Evolutionary conservation across 192 early-diverging fungal species (phyloP).

Genomic region (Rhizophagus sp.): DNA sequence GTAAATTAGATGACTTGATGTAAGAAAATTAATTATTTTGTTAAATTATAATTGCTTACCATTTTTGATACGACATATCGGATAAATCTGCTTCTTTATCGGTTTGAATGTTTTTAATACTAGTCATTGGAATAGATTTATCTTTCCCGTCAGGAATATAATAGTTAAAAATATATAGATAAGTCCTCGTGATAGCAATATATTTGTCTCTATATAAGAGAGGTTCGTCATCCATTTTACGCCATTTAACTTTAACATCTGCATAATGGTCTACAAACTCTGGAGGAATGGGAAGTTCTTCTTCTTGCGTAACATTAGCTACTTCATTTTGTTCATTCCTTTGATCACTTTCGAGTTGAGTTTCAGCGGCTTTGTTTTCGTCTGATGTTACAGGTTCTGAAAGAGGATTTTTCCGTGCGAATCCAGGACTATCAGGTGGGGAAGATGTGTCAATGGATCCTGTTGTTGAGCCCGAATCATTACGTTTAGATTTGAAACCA

Average conservation of each 20-base stretch:
- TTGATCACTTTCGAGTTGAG: neutral
- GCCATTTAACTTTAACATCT: neutral
- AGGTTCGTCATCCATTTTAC: slow-evolving; percentile 15
- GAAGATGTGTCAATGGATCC: neutral
- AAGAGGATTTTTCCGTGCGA: neutral
- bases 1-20: neutral
- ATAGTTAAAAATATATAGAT: slow-evolving; percentile 30
- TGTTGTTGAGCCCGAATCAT: neutral
- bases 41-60: neutral
- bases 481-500: neutral
- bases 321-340: neutral
- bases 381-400: neutral
- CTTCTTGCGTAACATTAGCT: neutral
- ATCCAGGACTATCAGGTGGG: neutral
- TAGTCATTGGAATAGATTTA: slow-evolving; percentile 17
- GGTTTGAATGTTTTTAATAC: slow-evolving; percentile 26
- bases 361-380: neutral
- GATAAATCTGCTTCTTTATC: slow-evolving; percentile 19
- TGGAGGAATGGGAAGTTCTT: slow-evolving; percentile 2
- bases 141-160: slow-evolving; percentile 20
- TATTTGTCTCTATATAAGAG: slow-evolving; percentile 25
- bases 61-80: slow-evolving; percentile 19
- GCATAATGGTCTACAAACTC: neutral
- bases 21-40: neutral
- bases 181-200: slow-evolving; percentile 17